Evolutionary conservation across 805 yeast genomes (phyloP), one percentile per base, ranked within the genome.

Genomic region (Saturnispora halmiae): DNA sequence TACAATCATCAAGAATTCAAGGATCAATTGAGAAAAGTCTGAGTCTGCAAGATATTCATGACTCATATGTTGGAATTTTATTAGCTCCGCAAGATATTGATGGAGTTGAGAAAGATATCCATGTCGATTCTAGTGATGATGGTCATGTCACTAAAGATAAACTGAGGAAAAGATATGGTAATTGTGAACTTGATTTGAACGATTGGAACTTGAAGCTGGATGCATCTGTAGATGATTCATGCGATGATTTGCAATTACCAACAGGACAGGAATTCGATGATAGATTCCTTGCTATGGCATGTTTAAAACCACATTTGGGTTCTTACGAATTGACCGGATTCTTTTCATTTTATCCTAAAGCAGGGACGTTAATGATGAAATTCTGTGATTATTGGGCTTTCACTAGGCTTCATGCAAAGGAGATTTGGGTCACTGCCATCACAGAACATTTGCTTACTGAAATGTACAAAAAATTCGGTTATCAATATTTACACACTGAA

Each of bases 301-400:
- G 64, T 3, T 42, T 60, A 20, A 67, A 61, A 41, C 59, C 60
- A 11, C 43, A 41, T 20, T 29, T n/a, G 4, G 39, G 20, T 15
- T 50, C 46, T 11, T 52, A 52, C n/a, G 79, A 72, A 47, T 40
- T 76, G 9, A 74, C 82, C 0, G 71, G 70, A 6, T 69, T 71
- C 44, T 68, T 78, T 0, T 72, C 82, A 0, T 73, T 70, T 42
- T 59, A 65, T 49, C 68, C 70, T 16, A 52, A 56, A n/a, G 39
- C 61, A 10, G 52, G 67, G 2, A 40, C 41, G 4, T 40, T 61
- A 10, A 45, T 58, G 47, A 34, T 55, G 36, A 35, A 40, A 4
- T 47, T 46, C 29, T 36, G 47, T 8, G 55, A 52, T 26, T 18
- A 33, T 5, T 46, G 46, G 42, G 42, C 47, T 2, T 32, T 27